Conservation (phyloP, 1,284 basidiomycete genomes). For the Pterulicium gracile region DNA sequence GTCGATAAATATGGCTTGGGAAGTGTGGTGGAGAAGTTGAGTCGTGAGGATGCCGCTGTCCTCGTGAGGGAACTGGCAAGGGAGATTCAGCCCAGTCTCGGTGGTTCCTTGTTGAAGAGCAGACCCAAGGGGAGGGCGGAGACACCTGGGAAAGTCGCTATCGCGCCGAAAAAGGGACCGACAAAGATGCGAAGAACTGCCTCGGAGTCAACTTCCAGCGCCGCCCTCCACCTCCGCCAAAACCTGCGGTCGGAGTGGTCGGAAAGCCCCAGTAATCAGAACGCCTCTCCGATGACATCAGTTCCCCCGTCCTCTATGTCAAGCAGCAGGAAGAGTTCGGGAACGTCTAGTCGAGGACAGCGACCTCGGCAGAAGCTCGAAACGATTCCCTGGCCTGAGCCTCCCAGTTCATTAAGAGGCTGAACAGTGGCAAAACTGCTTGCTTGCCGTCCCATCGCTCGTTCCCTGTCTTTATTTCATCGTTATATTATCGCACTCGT, state of each 20-base stretch:
- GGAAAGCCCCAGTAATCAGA: constrained; percentile 12
- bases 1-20: constrained; percentile 73
- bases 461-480: too few relatives aligned
- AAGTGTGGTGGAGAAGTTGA: constrained; percentile 69
- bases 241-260: constrained; percentile 12
- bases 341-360: constrained; percentile 11
- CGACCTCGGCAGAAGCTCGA: constrained; percentile 33
- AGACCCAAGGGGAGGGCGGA: constrained; percentile 25
- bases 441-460: too few relatives aligned
- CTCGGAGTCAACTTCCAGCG: constrained; percentile 36
- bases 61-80: constrained; percentile 83
- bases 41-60: constrained; percentile 77
- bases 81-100: constrained; percentile 67
- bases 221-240: constrained; percentile 22
- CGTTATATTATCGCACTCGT: too few relatives aligned
- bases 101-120: constrained; percentile 48
- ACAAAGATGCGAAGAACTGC: constrained; percentile 46
- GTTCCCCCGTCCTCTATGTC: constrained; percentile 7
- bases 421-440: too few relatives aligned
- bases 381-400: constrained; percentile 40
- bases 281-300: constrained; percentile 8
- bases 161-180: constrained; percentile 13
- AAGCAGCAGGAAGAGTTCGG: constrained; percentile 8
- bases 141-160: constrained; percentile 10
- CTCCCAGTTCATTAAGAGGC: not conserved